phyloP scores from a whole-genome alignment of 2,329 filamentous ascomycete genomes.

The Venturia effusa region DNA sequence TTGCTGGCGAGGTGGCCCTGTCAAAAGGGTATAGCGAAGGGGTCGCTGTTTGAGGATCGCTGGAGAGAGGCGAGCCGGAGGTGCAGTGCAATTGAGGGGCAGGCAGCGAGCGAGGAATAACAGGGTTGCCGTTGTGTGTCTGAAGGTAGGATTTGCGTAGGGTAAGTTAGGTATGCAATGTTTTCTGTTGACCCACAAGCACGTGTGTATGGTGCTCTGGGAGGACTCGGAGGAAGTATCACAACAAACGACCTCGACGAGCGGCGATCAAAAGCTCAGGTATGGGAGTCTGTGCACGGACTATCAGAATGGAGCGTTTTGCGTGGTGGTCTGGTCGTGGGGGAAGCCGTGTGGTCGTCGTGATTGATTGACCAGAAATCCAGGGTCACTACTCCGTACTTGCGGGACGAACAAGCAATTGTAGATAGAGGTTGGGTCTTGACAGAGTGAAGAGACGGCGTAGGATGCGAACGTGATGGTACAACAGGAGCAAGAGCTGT shows the following conservation, averaged over 20 bases:
- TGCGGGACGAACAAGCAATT: background rate
- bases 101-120: background rate
- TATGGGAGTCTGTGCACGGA: slow-evolving; percentile 3
- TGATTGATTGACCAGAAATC: background rate
- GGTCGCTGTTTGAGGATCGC: background rate
- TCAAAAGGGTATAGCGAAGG: background rate
- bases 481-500: too few relatives aligned
- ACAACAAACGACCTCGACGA: background rate
- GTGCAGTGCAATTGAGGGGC: slow-evolving; percentile 1
- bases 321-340: background rate
- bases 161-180: background rate
- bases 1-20: background rate
- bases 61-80: background rate
- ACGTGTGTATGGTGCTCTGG: background rate
- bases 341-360: background rate
- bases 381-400: background rate
- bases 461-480: background rate
- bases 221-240: background rate
- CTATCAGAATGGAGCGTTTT: background rate
- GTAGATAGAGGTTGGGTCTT: background rate
- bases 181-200: background rate
- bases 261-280: background rate
- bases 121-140: background rate
- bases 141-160: background rate
- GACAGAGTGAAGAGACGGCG: background rate